Evolutionary conservation across 2,329 filamentous ascomycete species (phyloP), one percentile per base, ranked within the genome.

Genomic region (Aspergillus sergii): DNA sequence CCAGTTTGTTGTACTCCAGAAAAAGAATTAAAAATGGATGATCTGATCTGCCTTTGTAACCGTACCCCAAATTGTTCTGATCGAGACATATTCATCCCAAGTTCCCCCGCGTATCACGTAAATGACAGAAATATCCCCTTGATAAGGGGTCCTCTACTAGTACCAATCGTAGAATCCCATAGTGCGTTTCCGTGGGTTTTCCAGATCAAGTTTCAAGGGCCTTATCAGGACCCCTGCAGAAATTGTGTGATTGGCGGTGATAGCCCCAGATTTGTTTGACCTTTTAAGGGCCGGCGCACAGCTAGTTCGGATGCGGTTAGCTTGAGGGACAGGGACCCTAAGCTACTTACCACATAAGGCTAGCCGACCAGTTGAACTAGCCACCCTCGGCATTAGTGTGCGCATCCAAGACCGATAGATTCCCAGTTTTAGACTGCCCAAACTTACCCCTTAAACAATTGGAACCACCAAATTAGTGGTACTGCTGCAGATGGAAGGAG

Each of bases 231-330:
- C 34, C 51, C 32, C 51, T 55, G 51, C 51, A 55, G 51, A 55
- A 39, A 23, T 8, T 36, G 21, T 39, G 4, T 55, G 51, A 55
- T 55, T 55, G 51, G 51, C 51, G 32, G 51, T 19, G n/a, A 21
- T 55, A 34, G 51, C 32, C 32, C 51, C 51, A 55, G 51, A 55
- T 55, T 28, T 55, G 51, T 55, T 55, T 55, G 51, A 55, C 32
- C 51, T 55, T 55, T 39, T n/a, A 11, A 55, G 51, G 51, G 51
- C 51, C 51, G 51, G 51, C 51, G 32, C 21, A 9, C 4, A 1
- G 21, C 51, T 55, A 36, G 26, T 23, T 16, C 21, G 1, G 10
- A 39, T 19, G 3, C 6, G 32, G 51, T 21, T 55, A 55, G 51
- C 0, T 2, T 16, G 21, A 55, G 32, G 32, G 51, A 55, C 30